Percentiles rank a stretch among this genome's conserved stretches.
Conservation (phyloP, 169 alveolate species). For the Eimeria zaria region DNA sequence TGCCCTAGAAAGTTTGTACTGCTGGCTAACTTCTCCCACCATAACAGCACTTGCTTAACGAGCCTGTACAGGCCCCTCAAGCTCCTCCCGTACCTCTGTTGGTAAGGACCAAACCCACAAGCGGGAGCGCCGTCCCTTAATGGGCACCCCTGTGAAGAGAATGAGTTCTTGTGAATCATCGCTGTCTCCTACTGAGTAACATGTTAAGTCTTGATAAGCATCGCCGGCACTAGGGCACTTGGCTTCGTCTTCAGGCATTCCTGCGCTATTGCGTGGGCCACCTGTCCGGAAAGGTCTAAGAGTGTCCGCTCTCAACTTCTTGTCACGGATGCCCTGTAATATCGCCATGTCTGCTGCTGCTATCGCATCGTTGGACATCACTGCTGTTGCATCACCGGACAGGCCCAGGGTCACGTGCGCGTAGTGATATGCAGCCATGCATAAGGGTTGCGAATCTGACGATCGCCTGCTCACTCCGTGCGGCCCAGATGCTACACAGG, state of each 20-base stretch:
- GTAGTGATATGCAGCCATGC: constrained; percentile 69
- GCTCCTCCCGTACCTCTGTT: constrained; percentile 21
- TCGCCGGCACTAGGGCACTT: neutral
- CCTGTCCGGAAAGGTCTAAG: constrained; percentile 37
- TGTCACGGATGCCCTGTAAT: constrained; percentile 15
- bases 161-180: constrained; percentile 61
- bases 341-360: constrained; percentile 67
- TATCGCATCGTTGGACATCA: constrained; percentile 36
- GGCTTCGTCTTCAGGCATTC: neutral
- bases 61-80: constrained; percentile 34
- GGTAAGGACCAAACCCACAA: constrained; percentile 68
- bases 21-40: neutral
- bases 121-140: neutral
- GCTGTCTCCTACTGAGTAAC: constrained; percentile 23
- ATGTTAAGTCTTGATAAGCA: neutral
- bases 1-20: neutral
- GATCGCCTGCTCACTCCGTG: neutral
- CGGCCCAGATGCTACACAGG: constrained; percentile 71
- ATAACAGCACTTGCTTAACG: neutral
- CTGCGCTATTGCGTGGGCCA: neutral
- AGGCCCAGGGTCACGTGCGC: constrained; percentile 52
- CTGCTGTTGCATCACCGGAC: constrained; percentile 3
- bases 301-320: constrained; percentile 10
- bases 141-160: constrained; percentile 32
- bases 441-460: neutral